Evolutionary conservation across 2,329 filamentous ascomycete species (phyloP).

Genomic region (Cercospora berteroae): DNA sequence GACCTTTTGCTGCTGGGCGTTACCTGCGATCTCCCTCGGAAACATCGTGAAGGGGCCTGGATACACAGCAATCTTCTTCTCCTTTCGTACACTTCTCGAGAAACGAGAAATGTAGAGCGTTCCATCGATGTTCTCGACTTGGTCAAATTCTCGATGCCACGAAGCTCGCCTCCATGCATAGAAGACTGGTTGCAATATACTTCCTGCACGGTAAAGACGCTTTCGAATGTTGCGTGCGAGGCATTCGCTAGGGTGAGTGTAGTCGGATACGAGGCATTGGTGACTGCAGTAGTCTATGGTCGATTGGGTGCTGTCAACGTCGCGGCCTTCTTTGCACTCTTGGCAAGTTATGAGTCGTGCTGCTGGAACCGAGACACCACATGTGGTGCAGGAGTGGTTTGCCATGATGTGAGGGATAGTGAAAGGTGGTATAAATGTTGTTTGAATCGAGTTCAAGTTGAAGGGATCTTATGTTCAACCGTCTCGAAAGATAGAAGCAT

Average conservation of each 20-base stretch:
- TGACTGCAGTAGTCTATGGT: neutral
- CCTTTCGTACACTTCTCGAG: neutral
- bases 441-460: neutral
- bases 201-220: neutral
- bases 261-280: neutral
- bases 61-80: neutral
- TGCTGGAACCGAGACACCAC: neutral
- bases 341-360: neutral
- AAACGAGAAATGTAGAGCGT: neutral
- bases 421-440: neutral
- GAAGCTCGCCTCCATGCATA: neutral
- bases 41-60: neutral
- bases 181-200: neutral
- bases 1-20: neutral
- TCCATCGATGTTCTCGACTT: neutral
- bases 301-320: neutral
- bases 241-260: neutral
- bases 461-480: neutral
- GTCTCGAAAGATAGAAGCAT: neutral
- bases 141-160: neutral
- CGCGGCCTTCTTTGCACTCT: neutral
- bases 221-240: conserved; percentile 1
- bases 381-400: neutral
- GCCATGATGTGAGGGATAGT: neutral
- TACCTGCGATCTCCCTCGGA: neutral